Percentiles rank a stretch among this genome's conserved stretches.
These are phyloP conservation scores for Coemansia interrupta DNA, from an alignment of 192 early-diverging fungal genomes.

Conservation along the genomic window DNA sequence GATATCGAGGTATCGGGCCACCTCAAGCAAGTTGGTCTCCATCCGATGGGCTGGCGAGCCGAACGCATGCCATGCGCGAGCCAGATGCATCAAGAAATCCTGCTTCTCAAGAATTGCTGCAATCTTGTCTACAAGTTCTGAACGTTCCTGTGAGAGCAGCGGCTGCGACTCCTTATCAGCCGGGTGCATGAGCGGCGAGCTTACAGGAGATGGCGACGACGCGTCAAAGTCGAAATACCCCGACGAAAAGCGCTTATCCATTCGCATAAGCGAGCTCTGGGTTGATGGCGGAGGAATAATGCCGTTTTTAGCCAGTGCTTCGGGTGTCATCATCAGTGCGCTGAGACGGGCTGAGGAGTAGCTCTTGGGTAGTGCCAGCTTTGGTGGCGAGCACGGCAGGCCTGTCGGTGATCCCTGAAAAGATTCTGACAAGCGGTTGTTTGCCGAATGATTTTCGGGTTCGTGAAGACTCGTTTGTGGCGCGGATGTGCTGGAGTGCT, in stretches of 20 bases:
- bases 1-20: conserved; percentile 55
- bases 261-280: conserved; percentile 18
- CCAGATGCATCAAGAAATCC: conserved; percentile 58
- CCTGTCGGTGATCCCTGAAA: background rate
- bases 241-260: conserved; percentile 11
- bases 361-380: conserved; percentile 4
- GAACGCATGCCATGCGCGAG: conserved; percentile 60
- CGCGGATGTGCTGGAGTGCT: no score
- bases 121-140: conserved; percentile 41
- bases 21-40: conserved; percentile 57
- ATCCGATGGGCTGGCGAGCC: conserved; percentile 63
- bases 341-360: conserved; percentile 26
- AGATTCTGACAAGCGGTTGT: background rate
- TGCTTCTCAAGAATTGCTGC: conserved; percentile 63
- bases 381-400: no score
- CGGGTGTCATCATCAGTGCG: conserved; percentile 35
- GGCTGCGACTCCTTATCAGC: conserved; percentile 2
- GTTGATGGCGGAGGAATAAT: conserved; percentile 36
- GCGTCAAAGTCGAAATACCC: conserved; percentile 22
- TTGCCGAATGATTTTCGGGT: background rate
- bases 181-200: background rate
- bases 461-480: no score
- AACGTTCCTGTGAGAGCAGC: conserved; percentile 5
- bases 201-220: no score
- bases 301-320: conserved; percentile 30